These are phyloP conservation scores for Periconia macrospinosa DNA, from an alignment of 2,329 filamentous ascomycete species.

Conservation along the genomic window DNA sequence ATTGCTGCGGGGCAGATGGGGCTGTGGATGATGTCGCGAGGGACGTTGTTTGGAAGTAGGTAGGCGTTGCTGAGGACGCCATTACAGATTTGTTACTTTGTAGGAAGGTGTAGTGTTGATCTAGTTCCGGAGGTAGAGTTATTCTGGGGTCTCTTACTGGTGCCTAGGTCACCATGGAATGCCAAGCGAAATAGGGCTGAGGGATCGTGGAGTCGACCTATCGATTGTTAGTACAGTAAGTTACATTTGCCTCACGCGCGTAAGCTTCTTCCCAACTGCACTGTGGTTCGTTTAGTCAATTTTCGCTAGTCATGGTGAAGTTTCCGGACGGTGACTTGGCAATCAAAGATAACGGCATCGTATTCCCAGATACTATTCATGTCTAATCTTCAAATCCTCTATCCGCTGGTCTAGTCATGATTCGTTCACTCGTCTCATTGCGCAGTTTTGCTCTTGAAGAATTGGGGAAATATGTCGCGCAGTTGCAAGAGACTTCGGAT, in stretches of 20 bases:
- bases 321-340: no score
- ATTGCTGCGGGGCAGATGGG: constrained; percentile 30
- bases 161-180: constrained; percentile 1
- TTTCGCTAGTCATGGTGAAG: no score
- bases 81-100: constrained; percentile 9
- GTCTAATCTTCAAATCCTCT: neutral
- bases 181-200: constrained; percentile 17
- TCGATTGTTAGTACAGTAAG: no score
- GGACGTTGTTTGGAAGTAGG: constrained; percentile 44
- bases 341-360: neutral
- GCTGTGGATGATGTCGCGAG: constrained; percentile 16
- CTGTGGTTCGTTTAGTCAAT: no score
- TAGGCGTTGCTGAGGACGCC: constrained; percentile 25
- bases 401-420: neutral
- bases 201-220: neutral
- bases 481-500: constrained; percentile 78
- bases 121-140: no score
- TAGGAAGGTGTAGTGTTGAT: neutral
- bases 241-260: no score
- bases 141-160: neutral
- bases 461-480: constrained; percentile 74
- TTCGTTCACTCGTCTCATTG: neutral
- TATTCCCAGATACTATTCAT: neutral
- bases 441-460: constrained; percentile 66
- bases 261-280: no score